Percentiles rank a stretch among this genome's conserved stretches.
Evolutionary conservation across 192 early-diverging fungal genomes (phyloP).

Genomic region (Kappamyces sp.): DNA sequence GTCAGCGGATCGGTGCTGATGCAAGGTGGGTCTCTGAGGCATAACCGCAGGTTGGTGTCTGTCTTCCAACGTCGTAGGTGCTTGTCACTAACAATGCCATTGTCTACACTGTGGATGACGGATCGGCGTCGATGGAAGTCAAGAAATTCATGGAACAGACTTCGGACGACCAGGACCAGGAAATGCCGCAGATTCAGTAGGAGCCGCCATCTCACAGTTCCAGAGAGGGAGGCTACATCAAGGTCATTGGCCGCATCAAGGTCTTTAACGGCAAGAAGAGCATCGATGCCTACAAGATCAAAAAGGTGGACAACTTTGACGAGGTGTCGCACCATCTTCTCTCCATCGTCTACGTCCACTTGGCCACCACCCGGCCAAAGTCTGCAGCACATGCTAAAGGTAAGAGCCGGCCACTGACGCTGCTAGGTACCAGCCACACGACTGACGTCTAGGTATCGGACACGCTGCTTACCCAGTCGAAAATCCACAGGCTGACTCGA

Average conservation of each 20-base stretch:
- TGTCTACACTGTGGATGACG: slow-evolving; percentile 74
- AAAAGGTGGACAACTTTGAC: slow-evolving; percentile 63
- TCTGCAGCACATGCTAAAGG: too few species aligned
- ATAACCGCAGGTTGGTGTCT: too few species aligned
- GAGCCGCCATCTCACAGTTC: background rate
- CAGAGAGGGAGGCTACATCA: slow-evolving; percentile 62
- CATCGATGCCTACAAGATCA: slow-evolving; percentile 51
- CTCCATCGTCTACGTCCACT: slow-evolving; percentile 60
- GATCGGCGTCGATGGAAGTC: slow-evolving; percentile 69
- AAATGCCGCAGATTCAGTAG: too few species aligned
- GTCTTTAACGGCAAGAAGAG: slow-evolving; percentile 52
- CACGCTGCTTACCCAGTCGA: too few species aligned
- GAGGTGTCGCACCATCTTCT: slow-evolving; percentile 74
- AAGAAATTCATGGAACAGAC: slow-evolving; percentile 53
- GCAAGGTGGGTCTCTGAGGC: too few species aligned
- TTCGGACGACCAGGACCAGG: slow-evolving; percentile 25
- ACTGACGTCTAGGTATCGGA: slow-evolving; percentile 26
- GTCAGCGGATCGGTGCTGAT: slow-evolving; percentile 4
- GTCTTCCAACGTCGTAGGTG: slow-evolving; percentile 12
- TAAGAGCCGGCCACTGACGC: too few species aligned
- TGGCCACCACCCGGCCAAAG: slow-evolving; percentile 53
- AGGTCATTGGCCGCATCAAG: slow-evolving; percentile 65
- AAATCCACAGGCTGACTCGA: too few species aligned
- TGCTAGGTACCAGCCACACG: too few species aligned
- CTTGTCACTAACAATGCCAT: slow-evolving; percentile 50